phyloP scores from a whole-genome alignment of 139 green algal genomes.

The Mychonastes homosphaera region DNA sequence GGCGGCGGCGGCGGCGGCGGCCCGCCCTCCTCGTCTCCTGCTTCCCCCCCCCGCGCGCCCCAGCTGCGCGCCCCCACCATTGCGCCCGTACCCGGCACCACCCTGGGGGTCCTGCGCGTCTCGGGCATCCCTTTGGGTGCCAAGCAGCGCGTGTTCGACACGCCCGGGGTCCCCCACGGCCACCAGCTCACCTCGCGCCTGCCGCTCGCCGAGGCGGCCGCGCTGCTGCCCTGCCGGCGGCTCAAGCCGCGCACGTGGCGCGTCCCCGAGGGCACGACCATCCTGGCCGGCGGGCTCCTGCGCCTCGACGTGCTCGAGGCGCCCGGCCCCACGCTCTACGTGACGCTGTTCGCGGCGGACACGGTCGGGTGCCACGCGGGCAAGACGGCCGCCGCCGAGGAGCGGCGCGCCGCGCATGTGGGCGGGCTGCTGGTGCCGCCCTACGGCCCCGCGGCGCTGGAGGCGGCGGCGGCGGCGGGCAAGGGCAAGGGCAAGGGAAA shows the following conservation, averaged over 20 bases:
- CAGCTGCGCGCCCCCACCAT: conserved; percentile 57
- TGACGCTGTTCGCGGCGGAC: conserved; percentile 77
- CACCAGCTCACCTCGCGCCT: conserved; percentile 72
- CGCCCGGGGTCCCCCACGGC: conserved; percentile 84
- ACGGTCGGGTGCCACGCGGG: conserved; percentile 71
- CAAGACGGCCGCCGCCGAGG: conserved; percentile 63
- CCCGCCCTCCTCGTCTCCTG: too few relatives aligned
- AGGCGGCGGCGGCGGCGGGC: too few relatives aligned
- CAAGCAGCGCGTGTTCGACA: conserved; percentile 78
- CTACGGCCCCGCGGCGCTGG: conserved; percentile 21
- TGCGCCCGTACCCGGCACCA: conserved; percentile 84
- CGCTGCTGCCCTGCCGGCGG: conserved; percentile 55
- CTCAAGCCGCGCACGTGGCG: conserved; percentile 85
- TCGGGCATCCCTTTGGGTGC: conserved; percentile 50
- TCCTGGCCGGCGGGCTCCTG: conserved; percentile 77
- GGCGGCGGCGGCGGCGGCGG: conserved; percentile 3
- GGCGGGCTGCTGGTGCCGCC: conserved; percentile 59
- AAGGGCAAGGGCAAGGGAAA: too few relatives aligned
- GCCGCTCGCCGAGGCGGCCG: conserved; percentile 51
- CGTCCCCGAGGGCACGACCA: conserved; percentile 43
- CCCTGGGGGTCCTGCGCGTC: conserved; percentile 77
- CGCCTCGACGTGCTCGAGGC: conserved; percentile 75
- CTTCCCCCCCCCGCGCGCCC: too few relatives aligned
- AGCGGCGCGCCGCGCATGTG: conserved; percentile 43
- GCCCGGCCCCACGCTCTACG: conserved; percentile 72